These are phyloP conservation scores for Jacaranda copaia DNA, from an alignment of 257 asterid species.

Conservation along the genomic window DNA sequence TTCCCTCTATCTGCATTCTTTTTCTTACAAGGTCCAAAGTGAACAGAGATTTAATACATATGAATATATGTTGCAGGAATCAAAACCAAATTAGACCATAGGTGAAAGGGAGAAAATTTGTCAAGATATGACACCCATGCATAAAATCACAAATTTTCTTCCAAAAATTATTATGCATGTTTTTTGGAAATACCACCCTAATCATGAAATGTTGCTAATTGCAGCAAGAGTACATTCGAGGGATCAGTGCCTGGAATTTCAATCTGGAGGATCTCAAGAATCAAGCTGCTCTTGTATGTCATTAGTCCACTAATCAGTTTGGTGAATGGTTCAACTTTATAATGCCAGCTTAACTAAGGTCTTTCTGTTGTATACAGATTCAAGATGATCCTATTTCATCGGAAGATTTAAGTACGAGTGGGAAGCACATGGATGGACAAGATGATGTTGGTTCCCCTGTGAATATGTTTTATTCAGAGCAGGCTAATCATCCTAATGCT, in stretches of 20 bases:
- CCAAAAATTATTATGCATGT: not conserved
- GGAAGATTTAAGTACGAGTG: constrained; percentile 61
- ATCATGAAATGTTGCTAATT: constrained; percentile 33
- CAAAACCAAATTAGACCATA: not conserved
- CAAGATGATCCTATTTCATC: constrained; percentile 71
- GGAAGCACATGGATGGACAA: constrained; percentile 49
- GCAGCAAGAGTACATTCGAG: constrained; percentile 98
- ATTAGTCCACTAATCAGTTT: constrained; percentile 34
- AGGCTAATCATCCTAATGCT: constrained; percentile 50
- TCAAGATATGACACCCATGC: constrained; percentile 8
- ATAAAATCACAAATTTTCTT: not conserved
- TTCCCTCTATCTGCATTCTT: not conserved
- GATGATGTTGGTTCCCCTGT: constrained; percentile 55
- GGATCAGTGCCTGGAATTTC: constrained; percentile 97
- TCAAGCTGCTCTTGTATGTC: constrained; percentile 91
- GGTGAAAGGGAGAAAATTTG: not conserved
- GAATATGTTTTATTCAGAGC: constrained; percentile 48
- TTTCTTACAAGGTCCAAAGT: constrained; percentile 13
- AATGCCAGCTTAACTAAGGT: constrained; percentile 23
- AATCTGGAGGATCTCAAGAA: constrained; percentile 92
- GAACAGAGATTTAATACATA: not conserved
- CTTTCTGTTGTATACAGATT: constrained; percentile 63
- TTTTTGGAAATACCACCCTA: constrained; percentile 21
- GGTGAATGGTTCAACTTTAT: constrained; percentile 31
- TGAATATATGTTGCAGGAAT: not conserved